Evolutionary conservation across 345 rosid genomes (phyloP).

Genomic region (Xanthoceras sorbifolium): DNA sequence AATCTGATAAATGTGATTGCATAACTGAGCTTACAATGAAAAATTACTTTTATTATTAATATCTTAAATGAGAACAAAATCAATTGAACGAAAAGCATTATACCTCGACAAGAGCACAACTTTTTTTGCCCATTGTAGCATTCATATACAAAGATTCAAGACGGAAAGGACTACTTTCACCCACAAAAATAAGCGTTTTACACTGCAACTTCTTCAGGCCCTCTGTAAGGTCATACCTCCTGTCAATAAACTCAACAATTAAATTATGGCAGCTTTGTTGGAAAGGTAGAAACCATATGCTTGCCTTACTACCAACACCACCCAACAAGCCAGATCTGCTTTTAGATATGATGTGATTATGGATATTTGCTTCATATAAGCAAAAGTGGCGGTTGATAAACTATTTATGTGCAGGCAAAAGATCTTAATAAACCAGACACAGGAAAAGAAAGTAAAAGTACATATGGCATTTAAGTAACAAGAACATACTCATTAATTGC

Average conservation of each 20-base stretch:
- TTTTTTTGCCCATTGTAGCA: constrained; percentile 45
- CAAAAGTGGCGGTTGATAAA: neutral
- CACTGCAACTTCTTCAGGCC: constrained; percentile 51
- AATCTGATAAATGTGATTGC: neutral
- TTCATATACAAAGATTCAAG: constrained; percentile 53
- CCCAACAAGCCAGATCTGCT: neutral
- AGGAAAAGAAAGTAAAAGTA: neutral
- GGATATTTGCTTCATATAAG: neutral
- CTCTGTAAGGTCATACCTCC: constrained; percentile 60
- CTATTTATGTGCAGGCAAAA: neutral
- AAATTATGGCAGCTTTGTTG: constrained; percentile 11
- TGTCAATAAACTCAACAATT: constrained; percentile 29
- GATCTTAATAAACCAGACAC: neutral
- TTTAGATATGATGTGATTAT: neutral
- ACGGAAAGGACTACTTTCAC: constrained; percentile 56
- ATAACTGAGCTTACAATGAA: neutral
- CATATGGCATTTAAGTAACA: neutral
- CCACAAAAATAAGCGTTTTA: constrained; percentile 58
- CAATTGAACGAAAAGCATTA: neutral
- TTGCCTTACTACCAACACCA: neutral
- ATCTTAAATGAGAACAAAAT: neutral
- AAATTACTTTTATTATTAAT: neutral
- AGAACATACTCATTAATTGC: constrained; percentile 54
- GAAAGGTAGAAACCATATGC: constrained; percentile 6
- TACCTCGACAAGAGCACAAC: constrained; percentile 64